Percentiles rank a stretch among this genome's conserved stretches.
Conservation (phyloP, 345 rosid species). For the Aegle marmelos region DNA sequence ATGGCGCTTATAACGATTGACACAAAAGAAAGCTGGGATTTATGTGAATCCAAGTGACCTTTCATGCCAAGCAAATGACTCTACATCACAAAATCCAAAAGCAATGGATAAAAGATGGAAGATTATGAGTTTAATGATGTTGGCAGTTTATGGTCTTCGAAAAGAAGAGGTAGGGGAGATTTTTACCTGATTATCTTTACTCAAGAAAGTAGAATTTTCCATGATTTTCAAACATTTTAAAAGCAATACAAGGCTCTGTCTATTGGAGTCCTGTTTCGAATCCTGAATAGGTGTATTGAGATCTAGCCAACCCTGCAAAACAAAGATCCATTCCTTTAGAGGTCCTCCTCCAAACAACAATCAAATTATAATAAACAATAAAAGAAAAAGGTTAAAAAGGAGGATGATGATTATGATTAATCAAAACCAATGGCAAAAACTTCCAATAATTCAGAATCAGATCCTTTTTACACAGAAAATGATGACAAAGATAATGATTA, state of each 20-base stretch:
- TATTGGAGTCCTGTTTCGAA: constrained; percentile 38
- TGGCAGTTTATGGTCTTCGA: neutral
- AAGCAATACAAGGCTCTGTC: constrained; percentile 54
- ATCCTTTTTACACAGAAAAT: neutral
- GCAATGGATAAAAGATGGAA: neutral
- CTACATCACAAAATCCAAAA: constrained; percentile 29
- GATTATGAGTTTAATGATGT: constrained; percentile 10
- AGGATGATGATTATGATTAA: neutral
- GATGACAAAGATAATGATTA: neutral
- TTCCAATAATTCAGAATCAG: neutral
- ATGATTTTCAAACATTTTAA: constrained; percentile 84
- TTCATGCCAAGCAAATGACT: constrained; percentile 82
- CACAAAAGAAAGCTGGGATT: constrained; percentile 46
- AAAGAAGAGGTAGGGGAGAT: neutral
- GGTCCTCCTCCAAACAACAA: constrained; percentile 5
- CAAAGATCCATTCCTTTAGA: constrained; percentile 11
- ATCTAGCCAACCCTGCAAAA: constrained; percentile 47
- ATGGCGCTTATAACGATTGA: constrained; percentile 53
- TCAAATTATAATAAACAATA: neutral
- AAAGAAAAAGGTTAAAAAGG: neutral
- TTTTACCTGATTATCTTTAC: constrained; percentile 83
- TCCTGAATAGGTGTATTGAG: constrained; percentile 28
- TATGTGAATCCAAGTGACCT: constrained; percentile 39
- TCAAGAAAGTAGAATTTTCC: constrained; percentile 95
- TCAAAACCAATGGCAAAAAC: neutral